Percentiles rank a stretch among this genome's conserved stretches.
These are phyloP conservation scores for Myriosclerotinia scirpicola DNA, from an alignment of 2,329 filamentous ascomycete species.

Conservation along the genomic window DNA sequence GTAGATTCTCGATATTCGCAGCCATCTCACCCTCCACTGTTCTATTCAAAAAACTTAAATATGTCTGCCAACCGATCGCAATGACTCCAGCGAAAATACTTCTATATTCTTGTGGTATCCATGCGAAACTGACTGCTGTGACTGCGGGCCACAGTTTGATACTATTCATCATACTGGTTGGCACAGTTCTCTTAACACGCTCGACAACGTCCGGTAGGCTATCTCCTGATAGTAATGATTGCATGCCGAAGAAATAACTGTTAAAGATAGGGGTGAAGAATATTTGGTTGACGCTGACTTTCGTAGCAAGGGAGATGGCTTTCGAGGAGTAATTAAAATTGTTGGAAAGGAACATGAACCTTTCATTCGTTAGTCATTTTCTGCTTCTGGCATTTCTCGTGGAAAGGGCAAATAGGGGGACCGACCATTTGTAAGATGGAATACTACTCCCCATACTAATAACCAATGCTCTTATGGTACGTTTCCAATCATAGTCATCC, in stretches of 20 bases:
- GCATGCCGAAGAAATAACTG: slow-evolving; percentile 78
- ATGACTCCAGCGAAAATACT: slow-evolving; percentile 77
- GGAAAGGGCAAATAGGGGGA: not conserved
- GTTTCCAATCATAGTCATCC: slow-evolving; percentile 63
- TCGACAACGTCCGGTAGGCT: slow-evolving; percentile 62
- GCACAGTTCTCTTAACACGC: slow-evolving; percentile 73
- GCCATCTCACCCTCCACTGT: slow-evolving; percentile 59
- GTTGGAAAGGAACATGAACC: slow-evolving; percentile 76
- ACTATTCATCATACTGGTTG: slow-evolving; percentile 72
- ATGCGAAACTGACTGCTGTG: slow-evolving; percentile 84
- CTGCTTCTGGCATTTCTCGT: not conserved
- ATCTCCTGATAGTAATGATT: slow-evolving; percentile 72
- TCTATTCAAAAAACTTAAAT: slow-evolving; percentile 78
- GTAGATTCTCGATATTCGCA: not conserved
- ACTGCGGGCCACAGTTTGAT: slow-evolving; percentile 87
- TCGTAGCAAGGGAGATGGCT: slow-evolving; percentile 67
- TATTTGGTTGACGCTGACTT: slow-evolving; percentile 77
- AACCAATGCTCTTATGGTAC: slow-evolving; percentile 69
- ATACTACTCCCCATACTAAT: slow-evolving; percentile 75
- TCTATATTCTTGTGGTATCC: slow-evolving; percentile 74
- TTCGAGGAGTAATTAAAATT: slow-evolving; percentile 83
- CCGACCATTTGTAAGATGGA: slow-evolving; percentile 79
- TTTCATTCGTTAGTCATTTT: not conserved
- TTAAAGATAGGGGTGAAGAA: slow-evolving; percentile 83
- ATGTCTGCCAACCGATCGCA: slow-evolving; percentile 90